phyloP scores from a whole-genome alignment of 176 grass and related monocot genomes.

The Musa troglodytarum region DNA sequence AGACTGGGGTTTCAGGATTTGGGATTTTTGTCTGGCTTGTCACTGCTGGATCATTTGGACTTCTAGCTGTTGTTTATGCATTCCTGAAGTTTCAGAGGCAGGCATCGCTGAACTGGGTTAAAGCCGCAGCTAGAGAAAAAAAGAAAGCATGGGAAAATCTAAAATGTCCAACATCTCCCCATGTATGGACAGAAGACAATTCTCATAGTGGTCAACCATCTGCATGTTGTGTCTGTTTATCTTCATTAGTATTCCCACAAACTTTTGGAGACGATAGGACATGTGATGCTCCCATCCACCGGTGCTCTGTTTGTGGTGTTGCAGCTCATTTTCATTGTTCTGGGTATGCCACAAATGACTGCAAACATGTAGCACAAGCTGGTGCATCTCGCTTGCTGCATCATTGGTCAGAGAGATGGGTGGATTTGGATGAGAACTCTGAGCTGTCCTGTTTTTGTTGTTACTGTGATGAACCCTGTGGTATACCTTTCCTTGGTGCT shows the following conservation, averaged over 20 bases:
- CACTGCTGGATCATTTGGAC: constrained; percentile 53
- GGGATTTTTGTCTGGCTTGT: constrained; percentile 48
- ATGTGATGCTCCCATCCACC: constrained; percentile 18
- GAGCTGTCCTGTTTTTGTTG: constrained; percentile 59
- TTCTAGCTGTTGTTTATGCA: constrained; percentile 42
- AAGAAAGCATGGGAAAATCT: constrained; percentile 29
- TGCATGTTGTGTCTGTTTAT: constrained; percentile 65
- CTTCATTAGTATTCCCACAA: constrained; percentile 21
- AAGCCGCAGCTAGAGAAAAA: constrained; percentile 61
- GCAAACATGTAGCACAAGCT: constrained; percentile 69
- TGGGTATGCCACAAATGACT: constrained; percentile 34
- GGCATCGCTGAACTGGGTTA: constrained; percentile 64
- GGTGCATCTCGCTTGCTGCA: constrained; percentile 45
- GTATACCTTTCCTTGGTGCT: constrained; percentile 56
- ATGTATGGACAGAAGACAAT: constrained; percentile 46
- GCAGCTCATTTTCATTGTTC: constrained; percentile 50
- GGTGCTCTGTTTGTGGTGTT: constrained; percentile 58
- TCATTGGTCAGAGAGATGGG: constrained; percentile 89
- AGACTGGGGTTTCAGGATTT: constrained; percentile 30
- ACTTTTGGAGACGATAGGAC: constrained; percentile 10
- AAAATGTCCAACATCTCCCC: constrained; percentile 56
- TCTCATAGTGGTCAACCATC: constrained; percentile 36
- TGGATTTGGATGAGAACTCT: constrained; percentile 42
- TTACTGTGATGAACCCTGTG: constrained; percentile 68
- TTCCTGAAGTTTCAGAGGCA: constrained; percentile 64